Evolutionary conservation across 2,329 filamentous ascomycete species (phyloP).

Genomic region (Trichoderma aggressivum): DNA sequence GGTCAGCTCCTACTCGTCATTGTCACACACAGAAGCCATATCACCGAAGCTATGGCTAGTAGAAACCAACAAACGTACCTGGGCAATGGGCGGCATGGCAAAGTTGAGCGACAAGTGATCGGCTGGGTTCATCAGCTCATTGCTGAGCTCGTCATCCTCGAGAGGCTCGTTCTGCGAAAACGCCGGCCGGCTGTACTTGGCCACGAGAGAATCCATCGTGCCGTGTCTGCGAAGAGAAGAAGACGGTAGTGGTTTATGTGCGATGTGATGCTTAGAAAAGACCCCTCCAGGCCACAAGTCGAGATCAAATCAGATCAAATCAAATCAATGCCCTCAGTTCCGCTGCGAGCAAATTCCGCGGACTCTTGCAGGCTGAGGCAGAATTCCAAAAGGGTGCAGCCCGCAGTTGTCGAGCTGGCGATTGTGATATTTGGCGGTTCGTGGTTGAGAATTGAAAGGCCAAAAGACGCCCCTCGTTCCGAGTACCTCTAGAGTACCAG

Average conservation of each 20-base stretch:
- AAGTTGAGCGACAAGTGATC: conserved; percentile 88
- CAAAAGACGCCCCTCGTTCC: conserved; percentile 6
- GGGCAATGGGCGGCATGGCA: conserved; percentile 86
- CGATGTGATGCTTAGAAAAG: background rate
- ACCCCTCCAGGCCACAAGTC: background rate
- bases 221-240: background rate
- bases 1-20: background rate
- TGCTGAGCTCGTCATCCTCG: conserved; percentile 63
- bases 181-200: conserved; percentile 80
- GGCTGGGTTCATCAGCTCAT: conserved; percentile 68
- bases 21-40: background rate
- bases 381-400: background rate
- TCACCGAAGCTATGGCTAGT: background rate
- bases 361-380: background rate
- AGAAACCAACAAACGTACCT: conserved; percentile 54
- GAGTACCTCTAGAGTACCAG: conserved; percentile 16
- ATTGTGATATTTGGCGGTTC: background rate
- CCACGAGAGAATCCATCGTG: conserved; percentile 86
- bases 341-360: background rate
- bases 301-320: background rate
- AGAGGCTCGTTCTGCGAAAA: conserved; percentile 69
- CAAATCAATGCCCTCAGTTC: background rate
- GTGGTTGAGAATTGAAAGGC: conserved; percentile 20
- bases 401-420: background rate
- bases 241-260: background rate